phyloP scores from a whole-genome alignment of 805 yeast species.

The Candida golubevii region DNA sequence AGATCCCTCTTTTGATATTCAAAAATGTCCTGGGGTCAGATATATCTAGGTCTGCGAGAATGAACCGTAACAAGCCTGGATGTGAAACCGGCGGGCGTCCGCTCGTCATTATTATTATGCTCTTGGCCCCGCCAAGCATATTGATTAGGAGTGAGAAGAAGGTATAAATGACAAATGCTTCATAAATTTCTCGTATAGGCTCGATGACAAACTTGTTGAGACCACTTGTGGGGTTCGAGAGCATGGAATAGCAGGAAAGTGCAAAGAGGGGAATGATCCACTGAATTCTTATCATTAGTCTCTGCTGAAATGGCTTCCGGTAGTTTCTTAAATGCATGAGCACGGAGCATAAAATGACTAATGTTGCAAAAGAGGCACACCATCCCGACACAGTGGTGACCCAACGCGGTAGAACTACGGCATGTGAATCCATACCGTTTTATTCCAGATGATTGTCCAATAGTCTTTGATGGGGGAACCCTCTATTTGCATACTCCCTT shows the following conservation, averaged over 20 bases:
- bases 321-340: conserved; percentile 52
- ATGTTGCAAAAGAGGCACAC: conserved; percentile 20
- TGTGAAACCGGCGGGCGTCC: conserved; percentile 71
- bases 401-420: conserved; percentile 19
- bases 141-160: conserved; percentile 80
- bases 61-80: conserved; percentile 50
- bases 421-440: background rate
- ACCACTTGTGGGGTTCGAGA: conserved; percentile 40
- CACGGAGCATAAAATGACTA: conserved; percentile 23
- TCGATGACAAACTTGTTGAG: conserved; percentile 49
- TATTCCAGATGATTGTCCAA: no score
- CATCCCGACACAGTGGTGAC: conserved; percentile 18
- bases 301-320: conserved; percentile 83
- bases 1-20: conserved; percentile 72
- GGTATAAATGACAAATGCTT: conserved; percentile 93
- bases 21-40: conserved; percentile 81
- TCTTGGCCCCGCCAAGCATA: conserved; percentile 88
- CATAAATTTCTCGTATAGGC: conserved; percentile 85
- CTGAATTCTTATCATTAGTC: conserved; percentile 78
- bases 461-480: no score
- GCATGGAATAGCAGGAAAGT: conserved; percentile 58
- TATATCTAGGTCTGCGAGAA: conserved; percentile 63
- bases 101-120: conserved; percentile 65
- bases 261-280: conserved; percentile 80
- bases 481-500: no score